phyloP scores from a whole-genome alignment of 2,329 filamentous ascomycete genomes.

The Alternaria dauci region DNA sequence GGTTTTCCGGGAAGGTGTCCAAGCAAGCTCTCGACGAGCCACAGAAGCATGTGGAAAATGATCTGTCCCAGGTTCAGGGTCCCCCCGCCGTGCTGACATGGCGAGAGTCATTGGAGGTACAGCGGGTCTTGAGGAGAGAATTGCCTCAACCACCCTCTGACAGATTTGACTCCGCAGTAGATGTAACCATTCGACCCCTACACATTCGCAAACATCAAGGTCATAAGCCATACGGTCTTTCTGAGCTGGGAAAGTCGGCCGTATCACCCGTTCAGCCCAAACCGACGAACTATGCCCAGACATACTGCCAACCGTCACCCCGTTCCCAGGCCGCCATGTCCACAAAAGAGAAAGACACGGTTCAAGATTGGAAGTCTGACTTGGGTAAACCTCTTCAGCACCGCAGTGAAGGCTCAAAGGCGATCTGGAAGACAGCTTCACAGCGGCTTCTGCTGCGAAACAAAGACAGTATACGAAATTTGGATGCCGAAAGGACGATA shows the following conservation, averaged over 20 bases:
- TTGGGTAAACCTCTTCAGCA: slow-evolving; percentile 16
- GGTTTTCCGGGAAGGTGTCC: not conserved
- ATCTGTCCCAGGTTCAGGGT: not conserved
- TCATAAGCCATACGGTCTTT: not conserved
- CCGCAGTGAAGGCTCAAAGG: slow-evolving; percentile 8
- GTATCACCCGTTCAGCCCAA: not conserved
- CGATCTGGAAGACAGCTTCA: slow-evolving; percentile 12
- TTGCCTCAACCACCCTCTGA: not conserved
- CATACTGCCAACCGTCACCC: not conserved
- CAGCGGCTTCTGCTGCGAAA: slow-evolving; percentile 11
- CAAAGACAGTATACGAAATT: slow-evolving; percentile 8
- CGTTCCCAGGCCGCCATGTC: not conserved
- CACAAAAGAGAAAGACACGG: not conserved
- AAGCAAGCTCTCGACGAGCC: not conserved
- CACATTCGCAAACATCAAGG: not conserved
- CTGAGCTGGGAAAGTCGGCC: not conserved
- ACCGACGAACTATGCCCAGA: not conserved
- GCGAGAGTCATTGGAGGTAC: slow-evolving; percentile 15
- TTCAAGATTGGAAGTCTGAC: slow-evolving; percentile 14
- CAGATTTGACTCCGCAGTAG: slow-evolving; percentile 14
- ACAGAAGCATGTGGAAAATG: not conserved
- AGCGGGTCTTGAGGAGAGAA: slow-evolving; percentile 5
- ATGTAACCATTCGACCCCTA: slow-evolving; percentile 9
- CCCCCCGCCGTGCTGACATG: slow-evolving; percentile 12
- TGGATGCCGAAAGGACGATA: slow-evolving; percentile 5